Percentiles rank a stretch among this genome's conserved stretches.
Evolutionary conservation across 345 rosid genomes (phyloP).

Genomic region (Boechera divaricarpa): DNA sequence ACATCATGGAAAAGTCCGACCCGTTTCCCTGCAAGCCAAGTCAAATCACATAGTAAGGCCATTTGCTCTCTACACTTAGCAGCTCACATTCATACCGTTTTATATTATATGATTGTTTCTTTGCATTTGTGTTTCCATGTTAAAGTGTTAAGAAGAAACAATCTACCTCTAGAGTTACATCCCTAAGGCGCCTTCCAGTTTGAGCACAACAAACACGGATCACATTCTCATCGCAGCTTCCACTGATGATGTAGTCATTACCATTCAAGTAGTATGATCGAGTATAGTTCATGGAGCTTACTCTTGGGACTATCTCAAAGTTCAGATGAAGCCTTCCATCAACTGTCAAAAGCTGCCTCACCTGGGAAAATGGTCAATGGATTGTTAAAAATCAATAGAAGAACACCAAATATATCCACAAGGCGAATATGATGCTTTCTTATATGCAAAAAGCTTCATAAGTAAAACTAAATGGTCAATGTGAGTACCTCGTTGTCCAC

Average conservation of each 20-base stretch:
- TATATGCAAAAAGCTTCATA: background rate
- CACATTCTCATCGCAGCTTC: slow-evolving; percentile 89
- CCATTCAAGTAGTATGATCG: slow-evolving; percentile 96
- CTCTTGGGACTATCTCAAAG: slow-evolving; percentile 73
- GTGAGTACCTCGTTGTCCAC: slow-evolving; percentile 90
- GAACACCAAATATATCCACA: background rate
- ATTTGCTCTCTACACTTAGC: background rate
- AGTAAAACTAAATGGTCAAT: background rate
- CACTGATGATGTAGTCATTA: slow-evolving; percentile 87
- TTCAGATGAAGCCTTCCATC: slow-evolving; percentile 86
- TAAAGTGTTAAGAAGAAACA: background rate
- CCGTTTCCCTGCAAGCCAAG: slow-evolving; percentile 64
- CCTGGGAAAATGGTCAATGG: slow-evolving; percentile 54
- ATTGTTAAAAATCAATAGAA: background rate
- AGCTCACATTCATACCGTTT: slow-evolving; percentile 1
- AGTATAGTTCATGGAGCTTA: slow-evolving; percentile 88
- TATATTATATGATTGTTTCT: background rate
- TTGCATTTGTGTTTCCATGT: background rate
- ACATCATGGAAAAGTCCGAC: slow-evolving; percentile 67
- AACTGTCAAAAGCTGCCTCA: slow-evolving; percentile 81
- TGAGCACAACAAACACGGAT: slow-evolving; percentile 95
- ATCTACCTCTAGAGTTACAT: slow-evolving; percentile 84
- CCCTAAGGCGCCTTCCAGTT: slow-evolving; percentile 97
- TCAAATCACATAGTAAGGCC: slow-evolving; percentile 20
- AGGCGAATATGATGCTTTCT: background rate